Conservation (phyloP, 2,329 filamentous ascomycete species). For the Alternaria conjuncta region DNA sequence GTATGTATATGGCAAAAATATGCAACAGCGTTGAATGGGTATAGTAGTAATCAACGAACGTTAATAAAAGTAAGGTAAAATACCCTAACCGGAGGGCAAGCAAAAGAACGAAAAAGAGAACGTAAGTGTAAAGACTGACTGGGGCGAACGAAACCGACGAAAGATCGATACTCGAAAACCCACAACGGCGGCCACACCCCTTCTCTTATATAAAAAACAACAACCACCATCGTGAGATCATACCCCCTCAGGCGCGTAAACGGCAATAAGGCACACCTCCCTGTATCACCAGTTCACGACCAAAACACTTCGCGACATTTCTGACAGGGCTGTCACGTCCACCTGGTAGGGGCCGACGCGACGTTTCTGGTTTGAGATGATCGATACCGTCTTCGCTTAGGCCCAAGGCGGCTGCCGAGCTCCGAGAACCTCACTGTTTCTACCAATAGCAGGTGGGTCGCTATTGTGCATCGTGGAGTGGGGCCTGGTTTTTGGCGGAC, state of each 20-base stretch:
- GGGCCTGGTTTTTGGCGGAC: constrained; percentile 1
- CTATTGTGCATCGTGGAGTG: background rate
- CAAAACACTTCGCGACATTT: constrained; percentile 2
- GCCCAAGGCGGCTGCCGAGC: background rate
- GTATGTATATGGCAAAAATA: constrained; percentile 1
- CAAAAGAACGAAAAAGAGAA: background rate
- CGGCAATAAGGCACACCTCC: constrained; percentile 16
- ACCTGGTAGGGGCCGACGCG: constrained; percentile 7
- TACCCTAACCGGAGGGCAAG: constrained; percentile 16
- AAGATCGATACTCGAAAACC: constrained; percentile 4
- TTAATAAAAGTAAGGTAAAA: background rate
- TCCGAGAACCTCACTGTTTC: background rate
- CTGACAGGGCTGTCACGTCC: constrained; percentile 19
- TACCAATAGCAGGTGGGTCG: constrained; percentile 1
- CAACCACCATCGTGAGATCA: background rate
- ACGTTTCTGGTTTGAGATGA: constrained; percentile 17
- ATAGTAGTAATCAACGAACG: constrained; percentile 5
- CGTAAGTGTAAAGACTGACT: constrained; percentile 4
- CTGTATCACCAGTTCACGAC: constrained; percentile 15
- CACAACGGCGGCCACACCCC: constrained; percentile 1
- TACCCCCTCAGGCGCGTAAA: constrained; percentile 9
- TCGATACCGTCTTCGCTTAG: background rate
- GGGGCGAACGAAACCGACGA: background rate
- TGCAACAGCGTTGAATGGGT: background rate
- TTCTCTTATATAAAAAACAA: constrained; percentile 3